Percentiles rank a stretch among this genome's conserved stretches.
phyloP scores from a whole-genome alignment of 176 grass and related monocot genomes.

The Musa troglodytarum region DNA sequence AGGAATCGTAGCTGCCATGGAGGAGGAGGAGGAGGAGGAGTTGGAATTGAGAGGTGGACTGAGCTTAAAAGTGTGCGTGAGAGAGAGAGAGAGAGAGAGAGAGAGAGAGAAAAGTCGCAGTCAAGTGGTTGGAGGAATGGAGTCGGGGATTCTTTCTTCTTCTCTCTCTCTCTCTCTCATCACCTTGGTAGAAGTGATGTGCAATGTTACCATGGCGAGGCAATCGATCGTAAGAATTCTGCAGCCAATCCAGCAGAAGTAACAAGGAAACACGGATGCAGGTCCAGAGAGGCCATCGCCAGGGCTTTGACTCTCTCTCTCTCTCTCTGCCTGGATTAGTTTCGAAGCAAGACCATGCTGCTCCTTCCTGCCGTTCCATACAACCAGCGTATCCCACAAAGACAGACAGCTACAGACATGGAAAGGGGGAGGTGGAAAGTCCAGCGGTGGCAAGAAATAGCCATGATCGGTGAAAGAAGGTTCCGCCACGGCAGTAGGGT shows the following conservation, averaged over 20 bases:
- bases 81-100: slow-evolving; percentile 1
- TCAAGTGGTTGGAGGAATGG: slow-evolving; percentile 2
- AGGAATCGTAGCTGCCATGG: neutral
- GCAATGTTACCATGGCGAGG: neutral
- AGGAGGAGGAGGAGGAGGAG: neutral
- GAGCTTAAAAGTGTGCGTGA: neutral
- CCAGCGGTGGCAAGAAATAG: too few species aligned
- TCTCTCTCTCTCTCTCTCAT: neutral
- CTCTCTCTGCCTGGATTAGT: neutral
- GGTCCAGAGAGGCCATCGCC: neutral
- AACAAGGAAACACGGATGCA: neutral
- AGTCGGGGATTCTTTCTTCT: neutral
- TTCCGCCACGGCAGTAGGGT: too few species aligned
- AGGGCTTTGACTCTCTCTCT: too few species aligned
- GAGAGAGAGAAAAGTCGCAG: neutral
- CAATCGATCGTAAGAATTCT: neutral
- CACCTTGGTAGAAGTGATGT: neutral
- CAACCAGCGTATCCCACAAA: too few species aligned
- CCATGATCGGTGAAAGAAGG: too few species aligned
- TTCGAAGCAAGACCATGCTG: neutral
- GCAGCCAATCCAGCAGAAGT: neutral
- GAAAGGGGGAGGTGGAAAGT: too few species aligned
- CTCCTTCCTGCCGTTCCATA: neutral
- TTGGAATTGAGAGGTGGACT: neutral
- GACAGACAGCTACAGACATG: too few species aligned